These are phyloP conservation scores for Venturia aucupariae DNA, from an alignment of 2,329 filamentous ascomycete genomes.

Conservation along the genomic window DNA sequence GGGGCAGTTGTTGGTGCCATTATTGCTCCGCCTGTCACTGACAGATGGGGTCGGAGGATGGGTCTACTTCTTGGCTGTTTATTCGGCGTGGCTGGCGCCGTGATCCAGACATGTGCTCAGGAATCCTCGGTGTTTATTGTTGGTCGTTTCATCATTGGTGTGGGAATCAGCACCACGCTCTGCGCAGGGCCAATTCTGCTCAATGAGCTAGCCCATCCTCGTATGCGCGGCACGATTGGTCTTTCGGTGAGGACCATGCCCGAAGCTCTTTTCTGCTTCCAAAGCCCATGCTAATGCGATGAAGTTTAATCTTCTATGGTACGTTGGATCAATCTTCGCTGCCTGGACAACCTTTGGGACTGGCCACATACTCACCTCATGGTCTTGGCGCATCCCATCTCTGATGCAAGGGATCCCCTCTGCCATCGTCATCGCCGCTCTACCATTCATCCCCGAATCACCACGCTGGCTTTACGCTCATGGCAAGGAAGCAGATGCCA, in stretches of 20 bases:
- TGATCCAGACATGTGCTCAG: slow-evolving; percentile 39
- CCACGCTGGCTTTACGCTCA: slow-evolving; percentile 50
- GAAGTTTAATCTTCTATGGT: slow-evolving; percentile 45
- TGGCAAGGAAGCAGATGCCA: slow-evolving; percentile 46
- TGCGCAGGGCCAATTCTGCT: slow-evolving; percentile 55
- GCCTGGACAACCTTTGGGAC: slow-evolving; percentile 40
- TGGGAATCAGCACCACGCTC: slow-evolving; percentile 51
- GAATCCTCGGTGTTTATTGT: slow-evolving; percentile 46
- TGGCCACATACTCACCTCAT: slow-evolving; percentile 31
- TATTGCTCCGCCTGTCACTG: slow-evolving; percentile 39
- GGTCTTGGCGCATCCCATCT: slow-evolving; percentile 46
- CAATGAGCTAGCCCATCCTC: slow-evolving; percentile 54
- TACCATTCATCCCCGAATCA: slow-evolving; percentile 48
- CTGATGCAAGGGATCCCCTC: slow-evolving; percentile 43
- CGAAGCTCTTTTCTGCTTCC: neutral
- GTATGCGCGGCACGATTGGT: slow-evolving; percentile 51
- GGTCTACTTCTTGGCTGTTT: slow-evolving; percentile 39
- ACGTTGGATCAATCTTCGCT: slow-evolving; percentile 41
- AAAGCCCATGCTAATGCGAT: neutral
- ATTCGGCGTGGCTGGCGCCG: slow-evolving; percentile 38
- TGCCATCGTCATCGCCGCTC: slow-evolving; percentile 35
- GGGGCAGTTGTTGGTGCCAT: slow-evolving; percentile 41
- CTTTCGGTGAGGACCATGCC: slow-evolving; percentile 26
- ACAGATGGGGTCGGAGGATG: slow-evolving; percentile 37
- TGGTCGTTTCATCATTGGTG: slow-evolving; percentile 54